A percentile compares a stretch with the other conserved stretches of the same genome.
Conservation (phyloP, 2,329 filamentous ascomycete genomes). For the Cercospora zeina region DNA sequence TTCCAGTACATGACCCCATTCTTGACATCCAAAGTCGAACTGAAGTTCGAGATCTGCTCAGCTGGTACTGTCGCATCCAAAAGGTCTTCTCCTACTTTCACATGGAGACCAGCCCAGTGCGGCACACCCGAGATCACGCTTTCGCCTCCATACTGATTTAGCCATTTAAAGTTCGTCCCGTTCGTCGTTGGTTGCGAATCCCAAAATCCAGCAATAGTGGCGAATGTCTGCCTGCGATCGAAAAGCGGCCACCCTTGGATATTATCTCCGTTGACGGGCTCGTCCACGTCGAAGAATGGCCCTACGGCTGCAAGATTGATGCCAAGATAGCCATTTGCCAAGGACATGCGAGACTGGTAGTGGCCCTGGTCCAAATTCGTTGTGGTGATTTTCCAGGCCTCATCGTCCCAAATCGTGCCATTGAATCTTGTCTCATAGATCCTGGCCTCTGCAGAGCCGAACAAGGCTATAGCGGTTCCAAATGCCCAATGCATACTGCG, state of each 20-base stretch:
- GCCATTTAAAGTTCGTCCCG: conserved; percentile 66
- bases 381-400: conserved; percentile 58
- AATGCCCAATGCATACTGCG: conserved; percentile 4
- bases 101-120: conserved; percentile 63
- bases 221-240: conserved; percentile 63
- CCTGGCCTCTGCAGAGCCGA: conserved; percentile 4
- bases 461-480: neutral
- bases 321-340: conserved; percentile 65
- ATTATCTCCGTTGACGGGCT: conserved; percentile 56
- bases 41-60: conserved; percentile 61
- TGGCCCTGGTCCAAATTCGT: conserved; percentile 57
- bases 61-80: conserved; percentile 63
- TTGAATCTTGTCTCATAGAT: conserved; percentile 54
- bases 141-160: conserved; percentile 68
- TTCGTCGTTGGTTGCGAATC: conserved; percentile 60
- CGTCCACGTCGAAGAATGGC: conserved; percentile 63
- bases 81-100: conserved; percentile 56
- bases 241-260: conserved; percentile 66
- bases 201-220: conserved; percentile 68
- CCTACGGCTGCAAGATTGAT: conserved; percentile 64
- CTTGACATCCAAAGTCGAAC: conserved; percentile 62
- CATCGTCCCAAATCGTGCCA: conserved; percentile 60
- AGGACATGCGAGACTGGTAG: conserved; percentile 60
- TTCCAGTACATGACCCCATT: conserved; percentile 64
- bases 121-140: conserved; percentile 71